Evolutionary conservation across 768 basidiomycete genomes (phyloP), one percentile per base, ranked within the genome.

Genomic region (Collybia sordida): DNA sequence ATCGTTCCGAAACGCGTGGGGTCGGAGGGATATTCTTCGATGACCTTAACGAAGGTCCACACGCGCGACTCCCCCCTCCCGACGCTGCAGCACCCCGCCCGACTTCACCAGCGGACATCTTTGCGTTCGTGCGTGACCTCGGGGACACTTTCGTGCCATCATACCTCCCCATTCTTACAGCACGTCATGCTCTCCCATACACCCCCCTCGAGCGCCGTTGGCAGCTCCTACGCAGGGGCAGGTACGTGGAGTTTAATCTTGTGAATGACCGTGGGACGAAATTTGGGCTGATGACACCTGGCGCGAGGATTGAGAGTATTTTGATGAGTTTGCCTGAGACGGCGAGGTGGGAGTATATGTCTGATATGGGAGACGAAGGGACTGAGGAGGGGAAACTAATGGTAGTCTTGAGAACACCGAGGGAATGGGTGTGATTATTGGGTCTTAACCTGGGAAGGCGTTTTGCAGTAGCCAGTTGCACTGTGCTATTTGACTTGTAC

Each of bases 11-110:
- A 71, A 70, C 83, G 2, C 82, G 97, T 38, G 97, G 97, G 3
- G 70, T 99, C 42, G 97, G 97, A 25, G 97, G 97, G 0, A 73
- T 99, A 48, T 98, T 98, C 76, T 96, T 98, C 62, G 97, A 98
- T 65, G 97, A 99, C 64, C 81, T 98, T 49, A 83, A 78, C 57
- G 77, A 75, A 43, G 79, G 79, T 27, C 67, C 72, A 2, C 91
- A 93, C 63, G 63, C 74, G n/a, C 81, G 83, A n/a, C 73, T 93
- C 25, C 69, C 72, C 0, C 52, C 67, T 27, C 61, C 72, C n/a
- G 61, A 65, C 5, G 64, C 66, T 24, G 59, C 68, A 18, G 52
- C 57, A 4, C 51, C 47, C 36, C 78, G 86, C 28, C 86, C 87
- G 3, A 68, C 64, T 56, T 77, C 78, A 3, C 74, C 82, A 12